These are phyloP conservation scores for Aspergillus unguis DNA, from an alignment of 2,329 filamentous ascomycete species.

Conservation along the genomic window DNA sequence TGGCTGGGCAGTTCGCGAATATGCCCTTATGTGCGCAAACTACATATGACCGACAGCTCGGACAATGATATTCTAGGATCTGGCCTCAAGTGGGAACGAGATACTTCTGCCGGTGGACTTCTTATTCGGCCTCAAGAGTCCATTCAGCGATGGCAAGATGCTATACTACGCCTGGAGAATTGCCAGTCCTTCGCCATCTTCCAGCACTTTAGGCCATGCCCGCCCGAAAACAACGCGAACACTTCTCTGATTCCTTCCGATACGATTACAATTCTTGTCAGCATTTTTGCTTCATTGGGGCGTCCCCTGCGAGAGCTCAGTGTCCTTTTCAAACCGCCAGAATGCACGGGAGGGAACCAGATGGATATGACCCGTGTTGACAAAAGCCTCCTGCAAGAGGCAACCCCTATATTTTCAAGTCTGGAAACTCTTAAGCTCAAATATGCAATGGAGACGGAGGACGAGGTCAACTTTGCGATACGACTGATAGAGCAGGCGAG, in stretches of 20 bases:
- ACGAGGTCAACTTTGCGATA: neutral
- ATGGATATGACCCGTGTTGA: neutral
- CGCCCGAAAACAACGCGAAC: neutral
- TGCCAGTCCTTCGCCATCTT: neutral
- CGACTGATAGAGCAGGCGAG: neutral
- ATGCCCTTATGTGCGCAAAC: neutral
- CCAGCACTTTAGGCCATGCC: neutral
- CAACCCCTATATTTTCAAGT: neutral
- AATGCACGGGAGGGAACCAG: neutral
- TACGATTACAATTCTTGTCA: conserved; percentile 1
- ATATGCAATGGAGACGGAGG: neutral
- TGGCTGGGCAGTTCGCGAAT: neutral
- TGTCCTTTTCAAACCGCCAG: neutral
- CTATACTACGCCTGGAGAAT: neutral
- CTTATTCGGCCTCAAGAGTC: neutral
- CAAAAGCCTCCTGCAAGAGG: neutral
- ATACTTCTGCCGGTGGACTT: neutral
- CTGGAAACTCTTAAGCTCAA: neutral
- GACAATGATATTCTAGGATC: neutral
- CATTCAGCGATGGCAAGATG: neutral
- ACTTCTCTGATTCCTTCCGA: neutral
- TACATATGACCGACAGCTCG: neutral
- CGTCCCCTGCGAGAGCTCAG: neutral
- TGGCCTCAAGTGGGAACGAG: neutral
- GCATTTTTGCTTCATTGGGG: neutral